These are phyloP conservation scores for Cucumis melo DNA, from an alignment of 306 rosid genomes.

Conservation along the genomic window DNA sequence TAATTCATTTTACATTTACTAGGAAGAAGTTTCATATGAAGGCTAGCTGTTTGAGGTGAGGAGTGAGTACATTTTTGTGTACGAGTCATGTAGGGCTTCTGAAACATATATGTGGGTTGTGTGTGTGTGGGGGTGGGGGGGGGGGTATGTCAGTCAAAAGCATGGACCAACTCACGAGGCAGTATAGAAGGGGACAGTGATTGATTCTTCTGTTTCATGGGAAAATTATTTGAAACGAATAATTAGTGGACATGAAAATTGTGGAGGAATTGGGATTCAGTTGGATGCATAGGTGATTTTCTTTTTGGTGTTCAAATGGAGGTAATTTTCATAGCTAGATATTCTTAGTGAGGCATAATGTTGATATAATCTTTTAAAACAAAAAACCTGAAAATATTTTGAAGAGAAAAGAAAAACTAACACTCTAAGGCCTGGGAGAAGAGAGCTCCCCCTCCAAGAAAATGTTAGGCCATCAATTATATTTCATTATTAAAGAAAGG, in stretches of 20 bases:
- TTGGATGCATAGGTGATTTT: neutral
- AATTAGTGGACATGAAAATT: neutral
- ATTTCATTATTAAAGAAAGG: too few species aligned
- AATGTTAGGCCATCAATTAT: too few species aligned
- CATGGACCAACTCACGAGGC: neutral
- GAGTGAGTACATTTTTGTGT: neutral
- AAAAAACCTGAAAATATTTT: too few species aligned
- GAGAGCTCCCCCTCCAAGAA: too few species aligned
- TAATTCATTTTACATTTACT: neutral
- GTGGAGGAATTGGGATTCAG: neutral
- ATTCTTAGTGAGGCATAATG: too few species aligned
- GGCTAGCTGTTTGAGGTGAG: neutral
- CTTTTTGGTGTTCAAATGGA: neutral
- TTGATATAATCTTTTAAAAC: too few species aligned
- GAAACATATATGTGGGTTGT: neutral
- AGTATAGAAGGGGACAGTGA: neutral
- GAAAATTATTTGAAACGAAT: neutral
- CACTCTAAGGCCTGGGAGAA: too few species aligned
- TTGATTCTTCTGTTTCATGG: neutral
- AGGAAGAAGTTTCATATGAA: neutral
- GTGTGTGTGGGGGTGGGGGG: neutral
- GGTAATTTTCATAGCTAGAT: neutral
- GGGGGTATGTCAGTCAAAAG: neutral
- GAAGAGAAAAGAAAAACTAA: too few species aligned
- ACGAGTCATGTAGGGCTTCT: neutral